Percentiles rank a stretch among this genome's conserved stretches.
Conservation (phyloP, 2,329 filamentous ascomycete genomes). For the Botryotinia calthae region DNA sequence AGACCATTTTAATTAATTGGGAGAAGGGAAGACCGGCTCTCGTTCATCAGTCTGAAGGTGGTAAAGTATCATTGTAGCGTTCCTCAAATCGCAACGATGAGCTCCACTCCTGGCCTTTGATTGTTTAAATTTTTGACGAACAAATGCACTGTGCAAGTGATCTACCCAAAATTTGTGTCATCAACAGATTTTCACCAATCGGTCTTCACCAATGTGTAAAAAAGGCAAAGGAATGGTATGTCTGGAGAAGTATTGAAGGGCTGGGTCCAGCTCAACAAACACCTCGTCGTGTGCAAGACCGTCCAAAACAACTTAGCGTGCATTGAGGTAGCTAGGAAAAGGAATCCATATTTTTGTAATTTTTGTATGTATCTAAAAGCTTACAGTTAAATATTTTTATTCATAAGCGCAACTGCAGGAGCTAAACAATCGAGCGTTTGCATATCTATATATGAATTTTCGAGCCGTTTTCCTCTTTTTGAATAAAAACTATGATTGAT, state of each 20-base stretch:
- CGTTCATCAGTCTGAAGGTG: neutral
- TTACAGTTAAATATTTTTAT: neutral
- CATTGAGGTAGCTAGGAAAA: neutral
- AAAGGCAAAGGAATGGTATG: neutral
- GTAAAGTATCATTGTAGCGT: neutral
- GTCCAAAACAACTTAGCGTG: neutral
- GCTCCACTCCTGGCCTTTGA: neutral
- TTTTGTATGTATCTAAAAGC: neutral
- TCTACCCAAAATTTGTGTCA: neutral
- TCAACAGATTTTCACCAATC: neutral
- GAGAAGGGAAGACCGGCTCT: neutral
- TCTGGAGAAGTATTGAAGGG: neutral
- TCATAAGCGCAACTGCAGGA: neutral
- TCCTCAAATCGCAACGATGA: neutral
- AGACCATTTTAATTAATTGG: neutral
- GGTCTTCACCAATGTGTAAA: neutral
- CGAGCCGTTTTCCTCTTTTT: neutral
- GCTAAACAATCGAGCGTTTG: neutral
- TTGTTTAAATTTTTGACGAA: neutral
- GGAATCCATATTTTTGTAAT: accelerated
- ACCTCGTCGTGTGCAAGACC: neutral
- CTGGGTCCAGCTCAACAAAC: neutral
- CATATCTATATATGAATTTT: neutral
- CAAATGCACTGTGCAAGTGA: neutral
- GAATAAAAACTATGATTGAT: neutral